Evolutionary conservation across 441 rosid species (phyloP), one percentile per base, ranked within the genome.

Genomic region (Cnidoscolus chayamansa): DNA sequence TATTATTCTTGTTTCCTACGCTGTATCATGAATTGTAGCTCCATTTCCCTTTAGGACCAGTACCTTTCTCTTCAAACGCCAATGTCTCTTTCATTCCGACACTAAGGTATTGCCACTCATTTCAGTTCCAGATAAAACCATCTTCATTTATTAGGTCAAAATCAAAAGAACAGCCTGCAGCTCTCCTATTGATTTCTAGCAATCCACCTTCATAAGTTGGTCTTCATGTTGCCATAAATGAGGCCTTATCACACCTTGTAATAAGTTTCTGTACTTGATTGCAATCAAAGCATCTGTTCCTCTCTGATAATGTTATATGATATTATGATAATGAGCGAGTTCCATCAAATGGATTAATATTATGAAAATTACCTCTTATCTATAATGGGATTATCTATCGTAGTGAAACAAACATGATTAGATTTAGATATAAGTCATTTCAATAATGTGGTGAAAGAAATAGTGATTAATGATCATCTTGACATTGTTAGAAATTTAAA

Each of bases 101-200:
- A 67, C 61, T 63, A 68, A 73, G 72, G 77, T 75, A 71, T 83
- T 76, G 78, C 76, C 86, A 80, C 74, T 79, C 81, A 81, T 70
- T 80, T 83, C 73, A 73, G 82, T 81, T 86, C 84, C 84, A 84
- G 77, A 79, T 64, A 77, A 74, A 75, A 81, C 77, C 72, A 65
- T 74, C 74, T 76, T 80, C 85, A 84, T 84, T 83, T 83, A 83
- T 65, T 80, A 10, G 66, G 73, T 70, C 50, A 63, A 65, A 74
- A 50, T 55, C 73, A 25, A 31, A 57, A 40, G 25, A 45, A 48
- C 74, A 59, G 55, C 67, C 13, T 25, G 20, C 70, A 49, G 10
- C 57, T 19, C 13, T 20, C 57, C 25, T 7, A 61, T 32, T 61
- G 37, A 61, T 61, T 61, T 61, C 64, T 31, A 61, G 32, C 60